Evolutionary conservation across 2,329 filamentous ascomycete genomes (phyloP), one percentile per base, ranked within the genome.

Genomic region (Neofusicoccum cordaticola): DNA sequence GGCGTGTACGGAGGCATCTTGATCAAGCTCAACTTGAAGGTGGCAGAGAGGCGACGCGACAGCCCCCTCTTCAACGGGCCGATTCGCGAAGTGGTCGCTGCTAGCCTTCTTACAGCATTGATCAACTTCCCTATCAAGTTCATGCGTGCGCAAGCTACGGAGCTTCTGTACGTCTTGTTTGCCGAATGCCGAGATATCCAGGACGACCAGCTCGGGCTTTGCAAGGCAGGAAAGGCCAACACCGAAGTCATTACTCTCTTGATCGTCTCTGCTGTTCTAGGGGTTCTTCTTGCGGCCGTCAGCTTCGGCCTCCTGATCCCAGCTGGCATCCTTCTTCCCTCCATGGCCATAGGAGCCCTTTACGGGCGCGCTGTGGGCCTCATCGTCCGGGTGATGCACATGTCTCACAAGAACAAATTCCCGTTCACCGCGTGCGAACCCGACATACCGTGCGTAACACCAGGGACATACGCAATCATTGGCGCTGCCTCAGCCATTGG

Each of bases 101-200:
- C 97, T 27, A 88, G 94, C 4, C 80, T 93, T 47, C 74, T 97
- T 22, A 97, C 93, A 1, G 92, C 94, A 1, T 75, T 98, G 50
- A 86, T 98, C 77, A 97, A 97, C 81, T 99, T 93, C 71, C 95
- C 95, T 11, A 96, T 97, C 78, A 89, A 93, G 64, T 98, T 97
- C 78, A 96, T 98, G 90, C 90, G 95, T 66, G 90, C 93, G 3
- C 94, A 98, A 75, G 87, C 91, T 22, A 93, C 93, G 0, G 92
- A 97, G 75, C 87, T 99, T 2, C 93, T 98, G 15, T 93, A 93
- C 67, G 90, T 90, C 65, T 86, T 99, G 34, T 98, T 99, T 75
- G 88, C 92, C 8, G 94, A 99, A 78, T 99, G 95, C 77, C 88
- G 88, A 3, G 87, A 90, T 68, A 85, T 93, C 19, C 84, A 88